phyloP scores from a whole-genome alignment of 768 basidiomycete genomes.

The Leucocoprinus sp. region DNA sequence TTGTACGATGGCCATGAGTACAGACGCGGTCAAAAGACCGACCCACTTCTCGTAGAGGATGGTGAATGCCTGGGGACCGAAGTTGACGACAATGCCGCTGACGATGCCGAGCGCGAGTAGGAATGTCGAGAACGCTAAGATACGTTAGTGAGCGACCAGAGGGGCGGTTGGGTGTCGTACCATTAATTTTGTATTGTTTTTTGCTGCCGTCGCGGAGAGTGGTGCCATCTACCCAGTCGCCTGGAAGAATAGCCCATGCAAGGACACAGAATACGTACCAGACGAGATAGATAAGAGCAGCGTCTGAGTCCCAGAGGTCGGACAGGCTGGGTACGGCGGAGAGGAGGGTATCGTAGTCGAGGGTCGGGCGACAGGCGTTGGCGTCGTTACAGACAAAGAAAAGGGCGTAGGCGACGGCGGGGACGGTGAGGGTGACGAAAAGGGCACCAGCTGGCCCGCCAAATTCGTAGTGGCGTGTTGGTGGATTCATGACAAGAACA shows the following conservation, averaged over 20 bases:
- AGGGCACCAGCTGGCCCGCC: conserved; percentile 73
- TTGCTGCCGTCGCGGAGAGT: conserved; percentile 66
- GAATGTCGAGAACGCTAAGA: conserved; percentile 83
- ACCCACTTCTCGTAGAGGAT: conserved; percentile 91
- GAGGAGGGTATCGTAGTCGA: conserved; percentile 34
- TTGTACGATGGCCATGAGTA: conserved; percentile 73
- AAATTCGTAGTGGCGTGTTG: conserved; percentile 72
- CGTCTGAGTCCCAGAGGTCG: conserved; percentile 76
- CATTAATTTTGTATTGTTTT: conserved; percentile 91
- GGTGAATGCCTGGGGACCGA: conserved; percentile 75
- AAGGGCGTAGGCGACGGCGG: conserved; percentile 62
- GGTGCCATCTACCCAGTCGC: conserved; percentile 63
- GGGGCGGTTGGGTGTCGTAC: conserved; percentile 32
- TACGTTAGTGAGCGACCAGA: conserved; percentile 2
- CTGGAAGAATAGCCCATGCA: conserved; percentile 75
- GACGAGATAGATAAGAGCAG: conserved; percentile 63
- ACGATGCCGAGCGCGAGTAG: conserved; percentile 72
- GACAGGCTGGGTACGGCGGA: conserved; percentile 41
- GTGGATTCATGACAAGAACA: conserved; percentile 45
- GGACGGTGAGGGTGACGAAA: conserved; percentile 62
- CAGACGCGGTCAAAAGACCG: conserved; percentile 76
- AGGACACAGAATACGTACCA: conserved; percentile 90
- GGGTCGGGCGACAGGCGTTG: conserved; percentile 52
- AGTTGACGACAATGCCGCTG: conserved; percentile 58
- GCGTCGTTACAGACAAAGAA: conserved; percentile 73